phyloP scores from a whole-genome alignment of 345 rosid species.

The Hibiscus tridactylites region DNA sequence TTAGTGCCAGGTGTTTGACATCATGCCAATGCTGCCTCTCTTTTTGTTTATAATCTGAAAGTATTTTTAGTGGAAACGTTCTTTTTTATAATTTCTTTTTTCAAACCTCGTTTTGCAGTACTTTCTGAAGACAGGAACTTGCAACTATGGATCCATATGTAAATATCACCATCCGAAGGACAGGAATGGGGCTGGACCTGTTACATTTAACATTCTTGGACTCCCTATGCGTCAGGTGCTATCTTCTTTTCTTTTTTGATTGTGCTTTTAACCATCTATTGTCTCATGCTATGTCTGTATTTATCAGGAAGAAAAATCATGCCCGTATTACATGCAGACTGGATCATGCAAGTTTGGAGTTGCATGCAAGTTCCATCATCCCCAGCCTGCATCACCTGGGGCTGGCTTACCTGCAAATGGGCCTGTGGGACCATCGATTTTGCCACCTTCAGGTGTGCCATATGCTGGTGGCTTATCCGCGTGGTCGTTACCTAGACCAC shows the following conservation, averaged over 20 bases:
- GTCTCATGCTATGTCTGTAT: not conserved
- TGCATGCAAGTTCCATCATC: not conserved
- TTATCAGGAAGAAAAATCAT: not conserved
- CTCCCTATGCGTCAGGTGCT: not conserved
- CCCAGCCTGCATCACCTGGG: not conserved
- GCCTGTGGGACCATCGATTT: not conserved
- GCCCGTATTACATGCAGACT: not conserved
- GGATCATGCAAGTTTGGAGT: constrained; percentile 22
- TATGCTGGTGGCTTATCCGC: constrained; percentile 3
- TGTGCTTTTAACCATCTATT: not conserved
- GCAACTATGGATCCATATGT: constrained; percentile 75
- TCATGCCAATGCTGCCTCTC: too few relatives aligned
- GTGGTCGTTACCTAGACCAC: not conserved
- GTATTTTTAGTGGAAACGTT: not conserved
- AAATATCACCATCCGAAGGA: constrained; percentile 80
- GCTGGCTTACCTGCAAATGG: not conserved
- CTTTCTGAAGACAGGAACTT: constrained; percentile 57
- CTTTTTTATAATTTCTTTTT: too few relatives aligned
- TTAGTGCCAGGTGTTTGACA: too few relatives aligned
- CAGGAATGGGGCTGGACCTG: constrained; percentile 8
- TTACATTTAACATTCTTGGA: constrained; percentile 54
- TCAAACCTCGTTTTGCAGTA: not conserved
- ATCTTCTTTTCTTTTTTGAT: not conserved
- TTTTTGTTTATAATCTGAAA: too few relatives aligned
- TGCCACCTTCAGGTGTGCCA: not conserved